Evolutionary conservation across 768 basidiomycete species (phyloP).

Genomic region (Psilocybe sp.): DNA sequence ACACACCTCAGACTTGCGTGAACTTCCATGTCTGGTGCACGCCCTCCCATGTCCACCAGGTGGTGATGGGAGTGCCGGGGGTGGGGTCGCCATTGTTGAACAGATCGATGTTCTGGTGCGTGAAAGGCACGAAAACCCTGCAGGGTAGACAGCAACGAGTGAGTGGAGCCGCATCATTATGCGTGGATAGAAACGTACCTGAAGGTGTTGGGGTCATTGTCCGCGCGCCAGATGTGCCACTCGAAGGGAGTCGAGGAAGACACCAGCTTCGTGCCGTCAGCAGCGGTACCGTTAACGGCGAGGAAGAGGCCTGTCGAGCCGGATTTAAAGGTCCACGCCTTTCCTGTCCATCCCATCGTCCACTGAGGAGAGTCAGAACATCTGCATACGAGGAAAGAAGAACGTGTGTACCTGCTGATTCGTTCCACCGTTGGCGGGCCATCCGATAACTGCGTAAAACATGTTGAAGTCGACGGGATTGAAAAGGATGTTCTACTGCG

Average conservation of each 20-base stretch:
- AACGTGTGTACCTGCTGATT: constrained; percentile 43
- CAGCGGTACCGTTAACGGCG: constrained; percentile 30
- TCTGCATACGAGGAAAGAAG: neutral
- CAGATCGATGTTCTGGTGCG: constrained; percentile 44
- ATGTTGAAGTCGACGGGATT: neutral
- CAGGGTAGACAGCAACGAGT: neutral
- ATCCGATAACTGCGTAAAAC: constrained; percentile 44
- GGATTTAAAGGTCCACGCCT: constrained; percentile 42
- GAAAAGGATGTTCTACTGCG: constrained; percentile 12
- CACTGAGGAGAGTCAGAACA: constrained; percentile 34
- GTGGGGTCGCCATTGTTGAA: constrained; percentile 39
- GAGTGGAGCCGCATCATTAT: neutral
- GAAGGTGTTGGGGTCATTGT: constrained; percentile 31
- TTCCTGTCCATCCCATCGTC: constrained; percentile 37
- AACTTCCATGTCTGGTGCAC: constrained; percentile 55
- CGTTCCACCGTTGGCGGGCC: constrained; percentile 32
- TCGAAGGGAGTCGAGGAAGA: constrained; percentile 31
- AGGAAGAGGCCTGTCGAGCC: constrained; percentile 39
- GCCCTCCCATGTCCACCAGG: constrained; percentile 50
- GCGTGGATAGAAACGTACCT: constrained; percentile 29
- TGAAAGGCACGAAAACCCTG: constrained; percentile 47
- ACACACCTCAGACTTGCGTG: constrained; percentile 14
- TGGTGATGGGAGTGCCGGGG: constrained; percentile 40
- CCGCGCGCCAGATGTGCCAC: constrained; percentile 53
- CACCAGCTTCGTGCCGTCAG: constrained; percentile 39